A percentile compares a stretch with the other conserved stretches of the same genome.
Conservation (phyloP, 495 filamentous ascomycete species). For the Penicillium subrubescens region DNA sequence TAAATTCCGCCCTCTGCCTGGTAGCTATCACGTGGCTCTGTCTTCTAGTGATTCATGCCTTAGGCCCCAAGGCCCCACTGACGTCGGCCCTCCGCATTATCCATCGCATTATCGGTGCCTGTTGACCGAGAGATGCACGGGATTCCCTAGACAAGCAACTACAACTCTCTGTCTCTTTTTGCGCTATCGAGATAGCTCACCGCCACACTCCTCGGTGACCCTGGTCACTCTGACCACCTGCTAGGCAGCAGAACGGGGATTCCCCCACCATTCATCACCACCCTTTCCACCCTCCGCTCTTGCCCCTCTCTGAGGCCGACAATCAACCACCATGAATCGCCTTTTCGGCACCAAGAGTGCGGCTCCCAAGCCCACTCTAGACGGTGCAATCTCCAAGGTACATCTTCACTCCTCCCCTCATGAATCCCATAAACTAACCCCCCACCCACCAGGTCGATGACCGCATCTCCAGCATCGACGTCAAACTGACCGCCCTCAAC, state of each 20-base stretch:
- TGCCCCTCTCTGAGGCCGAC: neutral
- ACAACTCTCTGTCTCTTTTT: neutral
- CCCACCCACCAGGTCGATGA: conserved; percentile 64
- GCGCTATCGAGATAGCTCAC: neutral
- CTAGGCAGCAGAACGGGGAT: neutral
- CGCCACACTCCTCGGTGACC: neutral
- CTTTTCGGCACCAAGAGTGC: conserved; percentile 89
- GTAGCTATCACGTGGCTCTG: conserved; percentile 11
- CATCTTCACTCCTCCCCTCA: neutral
- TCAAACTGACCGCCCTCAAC: conserved; percentile 90
- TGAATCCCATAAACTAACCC: neutral
- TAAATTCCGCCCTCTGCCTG: neutral
- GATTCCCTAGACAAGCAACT: neutral
- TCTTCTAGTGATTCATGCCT: neutral
- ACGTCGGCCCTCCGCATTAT: conserved; percentile 22
- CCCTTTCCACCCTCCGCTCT: neutral
- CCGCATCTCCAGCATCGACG: conserved; percentile 86
- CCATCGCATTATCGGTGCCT: conserved; percentile 19
- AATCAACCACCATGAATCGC: conserved; percentile 78
- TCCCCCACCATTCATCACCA: neutral
- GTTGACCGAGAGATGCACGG: neutral
- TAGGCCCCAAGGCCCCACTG: conserved; percentile 16
- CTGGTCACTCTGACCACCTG: neutral
- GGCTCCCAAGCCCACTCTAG: conserved; percentile 88
- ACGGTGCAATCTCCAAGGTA: conserved; percentile 83